Evolutionary conservation across 352 stramenopile genomes (phyloP).

Genomic region (Aphanomyces euteiches): DNA sequence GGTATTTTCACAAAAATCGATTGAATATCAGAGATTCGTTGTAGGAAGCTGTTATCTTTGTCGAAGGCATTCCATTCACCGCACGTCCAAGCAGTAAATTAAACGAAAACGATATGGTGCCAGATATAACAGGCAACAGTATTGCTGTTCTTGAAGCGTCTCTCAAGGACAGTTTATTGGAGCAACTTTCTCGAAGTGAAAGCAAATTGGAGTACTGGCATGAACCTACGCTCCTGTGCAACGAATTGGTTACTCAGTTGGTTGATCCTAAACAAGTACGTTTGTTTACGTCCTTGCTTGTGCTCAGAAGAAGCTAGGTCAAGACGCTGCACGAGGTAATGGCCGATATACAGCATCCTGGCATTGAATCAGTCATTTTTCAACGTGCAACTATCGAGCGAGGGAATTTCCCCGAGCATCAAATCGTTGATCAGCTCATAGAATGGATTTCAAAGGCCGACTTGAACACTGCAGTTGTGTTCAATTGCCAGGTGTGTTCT

Average conservation of each 20-base stretch:
- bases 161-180: conserved; percentile 73
- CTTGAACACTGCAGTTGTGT: conserved; percentile 72
- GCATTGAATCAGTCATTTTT: conserved; percentile 57
- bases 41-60: conserved; percentile 79
- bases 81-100: conserved; percentile 63
- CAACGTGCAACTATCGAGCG: conserved; percentile 72
- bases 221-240: conserved; percentile 57
- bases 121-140: conserved; percentile 75
- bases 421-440: conserved; percentile 63
- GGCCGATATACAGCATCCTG: conserved; percentile 35
- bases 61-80: conserved; percentile 68
- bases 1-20: conserved; percentile 33
- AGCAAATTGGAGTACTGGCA: conserved; percentile 77
- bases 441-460: conserved; percentile 46
- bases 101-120: conserved; percentile 80
- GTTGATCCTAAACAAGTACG: conserved; percentile 40
- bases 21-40: neutral
- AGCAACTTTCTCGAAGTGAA: conserved; percentile 49
- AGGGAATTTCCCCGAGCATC: conserved; percentile 76
- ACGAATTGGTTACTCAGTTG: conserved; percentile 46
- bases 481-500: conserved; percentile 60
- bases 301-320: conserved; percentile 31
- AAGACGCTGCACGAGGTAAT: conserved; percentile 62
- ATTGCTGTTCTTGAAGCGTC: conserved; percentile 75
- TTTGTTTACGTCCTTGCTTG: neutral